Evolutionary conservation across 2,329 filamentous ascomycete species (phyloP), one percentile per base, ranked within the genome.

Genomic region (Trichoderma guizhouense): DNA sequence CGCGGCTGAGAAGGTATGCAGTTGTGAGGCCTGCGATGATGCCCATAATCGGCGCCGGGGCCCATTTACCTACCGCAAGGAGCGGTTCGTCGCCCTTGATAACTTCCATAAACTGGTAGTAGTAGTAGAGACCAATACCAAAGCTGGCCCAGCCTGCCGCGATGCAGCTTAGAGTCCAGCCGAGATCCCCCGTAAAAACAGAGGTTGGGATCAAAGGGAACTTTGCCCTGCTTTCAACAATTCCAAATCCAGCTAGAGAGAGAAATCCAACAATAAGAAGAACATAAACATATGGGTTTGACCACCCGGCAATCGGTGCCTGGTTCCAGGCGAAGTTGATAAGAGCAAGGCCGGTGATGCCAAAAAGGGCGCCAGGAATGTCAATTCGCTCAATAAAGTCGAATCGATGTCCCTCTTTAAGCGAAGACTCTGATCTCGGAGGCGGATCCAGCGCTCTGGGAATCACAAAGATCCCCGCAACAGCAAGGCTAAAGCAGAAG

Each of bases 321-420:
- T 91, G 88, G 75, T 90, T 91, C 87, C 87, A 90, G 1, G 88
- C 86, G 74, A 91, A 87, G 75, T 90, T 90, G 78, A 91, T 83
- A 5, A 91, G 79, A 0, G 88, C 82, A 32, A 91, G 81, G 0
- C 83, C 86, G 0, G 81, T 80, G 24, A 90, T 82, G 2, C 88
- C 88, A 2, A 77, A 73, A 28, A 79, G 24, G 11, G 79, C 78
- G 7, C 81, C 82, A 5, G 76, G 76, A 14, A 81, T 69, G 71
- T 84, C 83, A 18, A 83, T 72, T 18, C 75, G 75, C 15, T 71
- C 61, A 39, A 78, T 66, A 3, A 74, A 63, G n/a, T 63, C 58
- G 73, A 47, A 26, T 53, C 57, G 55, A 51, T 58, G 30, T 15
- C 21, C 68, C 53, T 51, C 57, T n/a, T 61, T 51, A 2, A 69